Evolutionary conservation across 2,329 filamentous ascomycete species (phyloP).

Genomic region (Colletotrichum neosansevieriae): DNA sequence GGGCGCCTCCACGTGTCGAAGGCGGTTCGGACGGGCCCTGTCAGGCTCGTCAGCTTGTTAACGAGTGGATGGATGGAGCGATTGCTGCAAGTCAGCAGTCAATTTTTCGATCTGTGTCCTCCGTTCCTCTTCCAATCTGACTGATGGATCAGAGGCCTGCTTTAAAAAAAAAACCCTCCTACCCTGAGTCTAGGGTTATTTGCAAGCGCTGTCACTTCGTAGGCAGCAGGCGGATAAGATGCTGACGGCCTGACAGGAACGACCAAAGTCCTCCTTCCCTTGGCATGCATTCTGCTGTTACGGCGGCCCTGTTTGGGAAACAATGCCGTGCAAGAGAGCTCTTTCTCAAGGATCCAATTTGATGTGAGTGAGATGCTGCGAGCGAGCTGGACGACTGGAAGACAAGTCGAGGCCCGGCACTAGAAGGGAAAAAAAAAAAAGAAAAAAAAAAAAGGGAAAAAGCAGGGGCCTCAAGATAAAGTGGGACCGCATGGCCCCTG

Average conservation of each 20-base stretch:
- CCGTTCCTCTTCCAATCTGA: background rate
- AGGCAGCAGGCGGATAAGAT: background rate
- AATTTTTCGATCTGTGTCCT: slow-evolving; percentile 8
- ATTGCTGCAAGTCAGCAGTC: slow-evolving; percentile 23
- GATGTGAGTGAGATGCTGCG: background rate
- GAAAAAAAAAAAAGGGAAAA: too few relatives aligned
- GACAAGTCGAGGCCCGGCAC: background rate
- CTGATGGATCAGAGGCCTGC: too few relatives aligned
- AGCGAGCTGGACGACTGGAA: background rate
- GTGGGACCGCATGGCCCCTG: slow-evolving; percentile 37
- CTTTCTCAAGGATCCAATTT: too few relatives aligned
- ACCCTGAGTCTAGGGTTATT: background rate
- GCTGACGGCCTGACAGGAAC: background rate
- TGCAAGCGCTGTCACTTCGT: too few relatives aligned
- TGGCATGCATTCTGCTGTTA: slow-evolving; percentile 23
- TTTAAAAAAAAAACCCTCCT: too few relatives aligned
- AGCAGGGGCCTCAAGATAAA: background rate
- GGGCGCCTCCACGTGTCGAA: slow-evolving; percentile 29
- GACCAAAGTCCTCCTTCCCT: background rate
- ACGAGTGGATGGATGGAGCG: slow-evolving; percentile 13
- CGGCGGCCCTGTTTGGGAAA: slow-evolving; percentile 20
- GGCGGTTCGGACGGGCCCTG: slow-evolving; percentile 21
- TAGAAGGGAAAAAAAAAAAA: background rate
- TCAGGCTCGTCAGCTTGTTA: background rate
- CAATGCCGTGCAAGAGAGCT: background rate